Conservation (phyloP, 2,329 filamentous ascomycete species). For the Cryoendolithus antarcticus region DNA sequence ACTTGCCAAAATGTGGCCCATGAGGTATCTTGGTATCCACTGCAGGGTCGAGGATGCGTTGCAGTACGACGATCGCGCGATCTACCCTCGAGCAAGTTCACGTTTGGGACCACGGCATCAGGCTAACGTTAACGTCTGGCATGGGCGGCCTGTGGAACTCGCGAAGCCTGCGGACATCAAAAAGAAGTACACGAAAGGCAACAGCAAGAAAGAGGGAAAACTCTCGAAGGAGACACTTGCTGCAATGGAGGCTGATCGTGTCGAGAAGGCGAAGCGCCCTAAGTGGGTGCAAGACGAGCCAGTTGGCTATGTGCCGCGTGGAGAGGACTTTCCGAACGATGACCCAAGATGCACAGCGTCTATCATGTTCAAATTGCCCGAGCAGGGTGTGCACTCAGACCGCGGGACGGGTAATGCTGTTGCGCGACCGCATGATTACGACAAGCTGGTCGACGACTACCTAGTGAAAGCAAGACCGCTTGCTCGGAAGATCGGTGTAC, state of each 20-base stretch:
- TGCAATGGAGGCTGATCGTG: conserved; percentile 69
- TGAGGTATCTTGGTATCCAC: conserved; percentile 89
- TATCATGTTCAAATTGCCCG: conserved; percentile 60
- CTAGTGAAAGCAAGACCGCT: conserved; percentile 57
- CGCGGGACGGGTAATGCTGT: neutral
- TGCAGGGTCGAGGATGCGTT: conserved; percentile 90
- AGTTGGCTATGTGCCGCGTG: conserved; percentile 68
- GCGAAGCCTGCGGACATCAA: conserved; percentile 81
- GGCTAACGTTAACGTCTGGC: conserved; percentile 74
- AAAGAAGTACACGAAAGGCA: conserved; percentile 54
- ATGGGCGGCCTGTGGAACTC: conserved; percentile 74
- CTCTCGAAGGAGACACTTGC: conserved; percentile 68
- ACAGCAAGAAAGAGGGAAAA: conserved; percentile 63
- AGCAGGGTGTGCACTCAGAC: conserved; percentile 26
- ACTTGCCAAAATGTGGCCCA: conserved; percentile 90
- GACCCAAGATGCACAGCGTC: conserved; percentile 65
- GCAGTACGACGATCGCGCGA: conserved; percentile 85
- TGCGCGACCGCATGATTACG: neutral
- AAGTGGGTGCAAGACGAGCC: conserved; percentile 94
- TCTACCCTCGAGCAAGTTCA: conserved; percentile 90
- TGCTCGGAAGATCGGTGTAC: conserved; percentile 56
- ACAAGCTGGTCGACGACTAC: conserved; percentile 52
- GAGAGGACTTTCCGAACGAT: conserved; percentile 62
- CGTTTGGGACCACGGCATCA: conserved; percentile 85
- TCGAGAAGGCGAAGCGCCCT: conserved; percentile 66